Conservation (phyloP, 495 filamentous ascomycete species). For the Neurospora sp. region DNA sequence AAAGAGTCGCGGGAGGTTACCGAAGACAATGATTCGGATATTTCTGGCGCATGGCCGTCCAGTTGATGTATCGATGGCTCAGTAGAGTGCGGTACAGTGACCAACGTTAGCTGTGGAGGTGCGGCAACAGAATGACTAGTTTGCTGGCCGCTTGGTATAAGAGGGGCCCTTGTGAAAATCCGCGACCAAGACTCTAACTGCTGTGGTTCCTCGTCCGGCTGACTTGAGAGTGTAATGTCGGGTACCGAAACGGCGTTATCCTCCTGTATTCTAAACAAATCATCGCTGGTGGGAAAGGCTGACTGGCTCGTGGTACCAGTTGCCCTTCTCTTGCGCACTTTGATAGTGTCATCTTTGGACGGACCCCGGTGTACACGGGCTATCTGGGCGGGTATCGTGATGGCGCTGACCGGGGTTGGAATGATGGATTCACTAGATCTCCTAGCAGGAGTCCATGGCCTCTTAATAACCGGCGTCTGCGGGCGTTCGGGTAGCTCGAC, state of each 20-base stretch:
- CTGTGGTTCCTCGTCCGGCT: not conserved
- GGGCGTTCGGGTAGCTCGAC: constrained; percentile 65
- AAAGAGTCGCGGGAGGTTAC: constrained; percentile 31
- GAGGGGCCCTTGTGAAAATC: not conserved
- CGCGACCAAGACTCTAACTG: not conserved
- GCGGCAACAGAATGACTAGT: constrained; percentile 26
- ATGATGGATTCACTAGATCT: constrained; percentile 23
- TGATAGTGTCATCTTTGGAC: constrained; percentile 1
- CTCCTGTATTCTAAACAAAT: not conserved
- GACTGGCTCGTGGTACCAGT: not conserved
- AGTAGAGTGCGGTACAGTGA: constrained; percentile 23
- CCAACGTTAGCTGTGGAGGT: constrained; percentile 23
- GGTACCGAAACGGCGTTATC: not conserved
- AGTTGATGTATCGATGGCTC: not conserved
- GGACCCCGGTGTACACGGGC: constrained; percentile 8
- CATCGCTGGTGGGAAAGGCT: not conserved
- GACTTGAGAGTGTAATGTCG: not conserved
- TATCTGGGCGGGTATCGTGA: constrained; percentile 12
- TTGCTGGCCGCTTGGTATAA: constrained; percentile 14
- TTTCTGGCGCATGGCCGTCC: constrained; percentile 3
- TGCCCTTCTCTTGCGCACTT: not conserved
- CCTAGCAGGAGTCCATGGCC: constrained; percentile 56
- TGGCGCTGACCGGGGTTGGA: constrained; percentile 10
- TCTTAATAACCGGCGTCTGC: constrained; percentile 53
- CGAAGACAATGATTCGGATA: constrained; percentile 17